Conservation (phyloP, 352 stramenopile genomes). For the Phytophthora quininea region DNA sequence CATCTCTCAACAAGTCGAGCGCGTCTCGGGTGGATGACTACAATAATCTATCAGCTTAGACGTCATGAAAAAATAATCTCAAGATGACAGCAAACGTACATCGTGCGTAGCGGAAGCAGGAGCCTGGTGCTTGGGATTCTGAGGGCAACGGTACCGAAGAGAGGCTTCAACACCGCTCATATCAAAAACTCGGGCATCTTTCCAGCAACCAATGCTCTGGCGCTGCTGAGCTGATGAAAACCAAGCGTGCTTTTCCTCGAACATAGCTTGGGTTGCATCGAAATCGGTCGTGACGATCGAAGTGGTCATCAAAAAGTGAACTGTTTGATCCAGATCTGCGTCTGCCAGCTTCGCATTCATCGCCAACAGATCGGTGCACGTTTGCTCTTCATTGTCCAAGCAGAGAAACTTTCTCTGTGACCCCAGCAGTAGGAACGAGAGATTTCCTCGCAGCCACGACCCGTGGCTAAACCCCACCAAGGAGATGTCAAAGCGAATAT, state of each 20-base stretch:
- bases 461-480: constrained; percentile 72
- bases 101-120: constrained; percentile 19
- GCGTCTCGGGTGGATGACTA: constrained; percentile 35
- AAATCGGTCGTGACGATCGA: constrained; percentile 62
- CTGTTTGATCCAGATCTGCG: constrained; percentile 53
- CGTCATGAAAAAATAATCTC: background rate
- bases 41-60: background rate
- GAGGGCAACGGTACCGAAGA: constrained; percentile 48
- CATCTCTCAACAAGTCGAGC: constrained; percentile 39
- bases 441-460: constrained; percentile 62
- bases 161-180: constrained; percentile 57
- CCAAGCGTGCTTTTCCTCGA: constrained; percentile 59
- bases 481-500: constrained; percentile 72
- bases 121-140: constrained; percentile 47
- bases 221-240: constrained; percentile 42
- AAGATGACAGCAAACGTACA: constrained; percentile 14
- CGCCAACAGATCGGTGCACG: constrained; percentile 53
- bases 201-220: constrained; percentile 63
- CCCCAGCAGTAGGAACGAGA: constrained; percentile 70
- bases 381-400: constrained; percentile 56
- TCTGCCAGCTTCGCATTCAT: constrained; percentile 32
- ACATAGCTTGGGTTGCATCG: constrained; percentile 41
- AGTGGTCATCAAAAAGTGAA: constrained; percentile 69
- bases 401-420: constrained; percentile 49
- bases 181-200: constrained; percentile 50